Evolutionary conservation across 2,329 filamentous ascomycete genomes (phyloP), one percentile per base, ranked within the genome.

Genomic region (Epichloe hybrida): DNA sequence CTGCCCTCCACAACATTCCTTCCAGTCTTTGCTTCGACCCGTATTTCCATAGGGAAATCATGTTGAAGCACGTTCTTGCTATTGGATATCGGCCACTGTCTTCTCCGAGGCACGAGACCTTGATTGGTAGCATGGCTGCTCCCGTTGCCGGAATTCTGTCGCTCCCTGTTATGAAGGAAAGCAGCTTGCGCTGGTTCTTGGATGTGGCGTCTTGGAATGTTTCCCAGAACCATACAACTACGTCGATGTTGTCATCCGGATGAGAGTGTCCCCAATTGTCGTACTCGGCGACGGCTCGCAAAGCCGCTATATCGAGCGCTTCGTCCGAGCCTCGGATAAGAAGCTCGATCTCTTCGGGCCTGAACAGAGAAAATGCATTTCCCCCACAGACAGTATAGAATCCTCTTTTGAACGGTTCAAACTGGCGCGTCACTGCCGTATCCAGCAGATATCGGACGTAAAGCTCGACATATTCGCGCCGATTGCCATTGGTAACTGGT

Each of bases 351-450:
- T 96, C 90, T 63, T 95, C 89, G 0, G 90, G 85, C 15, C 87
- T 80, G 66, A 95, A 95, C 2, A 96, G 76, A 1, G 84, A 88
- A 37, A 95, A 73, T 0, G 90, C 89, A 62, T 93, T 95, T 37
- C 89, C 88, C 85, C 85, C 86, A 62, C 88, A 95, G 31, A 95
- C 88, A 0, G 86, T 94, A 64, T 88, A 96, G 67, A 96, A 96
- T 1, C 90, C 90, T 50, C 89, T 80, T 63, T 93, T 93, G 73
- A 96, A 96, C 0, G 90, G 89, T 62, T 95, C 88, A 56, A 94
- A 96, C 61, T 95, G 89, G 40, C 87, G 78, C 39, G 79, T 72
- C 1, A 95, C 85, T 1, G 86, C 78, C 6, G 76, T 81, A 59
- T 95, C 88, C 11, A 96, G 79, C 9, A 91, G 66, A 62, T 91